Conservation (phyloP, 305 asterid species). For the Ilex paraguariensis region DNA sequence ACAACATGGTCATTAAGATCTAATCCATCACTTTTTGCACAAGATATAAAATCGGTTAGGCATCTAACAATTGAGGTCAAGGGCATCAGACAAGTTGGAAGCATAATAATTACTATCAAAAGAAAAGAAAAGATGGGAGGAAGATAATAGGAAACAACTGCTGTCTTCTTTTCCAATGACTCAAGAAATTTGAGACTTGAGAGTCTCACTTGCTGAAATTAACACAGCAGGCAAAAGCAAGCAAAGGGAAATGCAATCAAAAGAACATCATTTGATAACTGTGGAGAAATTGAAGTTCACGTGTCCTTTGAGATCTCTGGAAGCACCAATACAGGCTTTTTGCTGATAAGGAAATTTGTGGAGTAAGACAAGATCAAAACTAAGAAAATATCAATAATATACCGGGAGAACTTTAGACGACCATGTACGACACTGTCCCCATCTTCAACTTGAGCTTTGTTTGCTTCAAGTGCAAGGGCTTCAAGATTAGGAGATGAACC, state of each 20-base stretch:
- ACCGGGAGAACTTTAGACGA: constrained; percentile 51
- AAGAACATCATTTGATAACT: neutral
- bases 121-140: too few relatives aligned
- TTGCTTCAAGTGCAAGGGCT: constrained; percentile 79
- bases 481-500: constrained; percentile 98
- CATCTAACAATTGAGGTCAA: too few relatives aligned
- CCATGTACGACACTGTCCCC: constrained; percentile 39
- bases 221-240: neutral
- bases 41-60: too few relatives aligned
- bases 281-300: neutral
- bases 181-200: too few relatives aligned
- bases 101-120: too few relatives aligned
- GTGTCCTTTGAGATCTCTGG: neutral
- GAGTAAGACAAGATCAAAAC: constrained; percentile 7
- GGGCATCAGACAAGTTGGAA: too few relatives aligned
- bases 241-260: neutral
- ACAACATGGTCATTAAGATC: too few relatives aligned
- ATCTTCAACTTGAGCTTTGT: constrained; percentile 56
- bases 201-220: neutral
- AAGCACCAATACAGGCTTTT: constrained; percentile 5
- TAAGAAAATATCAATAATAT: constrained; percentile 21
- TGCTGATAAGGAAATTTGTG: neutral
- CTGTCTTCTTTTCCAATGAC: too few relatives aligned
- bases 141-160: too few relatives aligned
- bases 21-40: too few relatives aligned